These are phyloP conservation scores for Naganishia sp. DNA, from an alignment of 1,284 basidiomycete genomes.

Conservation along the genomic window DNA sequence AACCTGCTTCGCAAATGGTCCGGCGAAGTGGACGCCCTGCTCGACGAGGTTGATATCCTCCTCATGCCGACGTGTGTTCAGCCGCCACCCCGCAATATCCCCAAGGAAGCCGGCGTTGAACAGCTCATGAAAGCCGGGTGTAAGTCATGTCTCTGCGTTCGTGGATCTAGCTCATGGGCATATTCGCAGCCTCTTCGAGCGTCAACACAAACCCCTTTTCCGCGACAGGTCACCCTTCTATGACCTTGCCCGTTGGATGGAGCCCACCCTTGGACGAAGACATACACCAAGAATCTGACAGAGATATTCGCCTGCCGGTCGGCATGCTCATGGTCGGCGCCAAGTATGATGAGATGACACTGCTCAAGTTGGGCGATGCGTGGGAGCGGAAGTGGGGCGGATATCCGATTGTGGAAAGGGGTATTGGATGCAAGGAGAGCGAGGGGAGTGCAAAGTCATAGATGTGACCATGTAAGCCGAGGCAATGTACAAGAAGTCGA, in stretches of 20 bases:
- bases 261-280: slow-evolving; percentile 30
- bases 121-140: slow-evolving; percentile 30
- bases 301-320: slow-evolving; percentile 30
- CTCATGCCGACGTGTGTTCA: slow-evolving; percentile 56
- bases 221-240: slow-evolving; percentile 33
- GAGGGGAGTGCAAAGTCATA: background rate
- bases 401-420: slow-evolving; percentile 22
- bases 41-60: slow-evolving; percentile 55
- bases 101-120: slow-evolving; percentile 31
- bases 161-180: background rate
- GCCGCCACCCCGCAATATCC: slow-evolving; percentile 32
- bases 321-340: slow-evolving; percentile 34
- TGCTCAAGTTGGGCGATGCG: slow-evolving; percentile 31
- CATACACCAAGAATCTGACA: slow-evolving; percentile 27
- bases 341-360: slow-evolving; percentile 33
- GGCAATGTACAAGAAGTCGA: background rate
- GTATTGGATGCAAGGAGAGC: slow-evolving; percentile 9
- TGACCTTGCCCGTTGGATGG: slow-evolving; percentile 34
- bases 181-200: slow-evolving; percentile 7
- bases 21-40: slow-evolving; percentile 54
- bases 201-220: slow-evolving; percentile 33
- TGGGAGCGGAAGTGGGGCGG: slow-evolving; percentile 31
- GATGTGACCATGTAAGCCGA: background rate
- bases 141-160: background rate
- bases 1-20: slow-evolving; percentile 56